Percentiles rank a stretch among this genome's conserved stretches.
phyloP scores from a whole-genome alignment of 2,329 filamentous ascomycete species.

The Aspergillus candidus region DNA sequence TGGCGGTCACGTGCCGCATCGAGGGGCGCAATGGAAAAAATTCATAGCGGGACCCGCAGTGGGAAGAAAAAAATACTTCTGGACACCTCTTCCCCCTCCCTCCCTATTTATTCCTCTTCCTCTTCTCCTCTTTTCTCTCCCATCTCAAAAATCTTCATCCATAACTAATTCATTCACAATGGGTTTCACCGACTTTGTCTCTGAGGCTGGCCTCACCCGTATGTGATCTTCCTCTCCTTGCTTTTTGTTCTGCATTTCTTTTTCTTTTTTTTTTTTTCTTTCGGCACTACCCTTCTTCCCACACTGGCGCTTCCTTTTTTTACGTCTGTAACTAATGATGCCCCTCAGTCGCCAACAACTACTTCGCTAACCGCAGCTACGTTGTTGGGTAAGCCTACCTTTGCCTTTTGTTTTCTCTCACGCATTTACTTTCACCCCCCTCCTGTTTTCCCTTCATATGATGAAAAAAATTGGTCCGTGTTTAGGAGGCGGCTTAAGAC shows the following conservation, averaged over 20 bases:
- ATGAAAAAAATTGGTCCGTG: conserved; percentile 92
- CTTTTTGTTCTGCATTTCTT: too few species aligned
- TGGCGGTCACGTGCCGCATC: conserved; percentile 27
- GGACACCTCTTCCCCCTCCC: conserved; percentile 22
- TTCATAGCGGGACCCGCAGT: conserved; percentile 13
- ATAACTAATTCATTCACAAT: conserved; percentile 39
- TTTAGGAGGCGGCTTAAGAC: conserved; percentile 94
- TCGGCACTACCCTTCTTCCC: conserved; percentile 13
- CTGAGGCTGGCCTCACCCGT: conserved; percentile 57
- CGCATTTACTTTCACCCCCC: conserved; percentile 14
- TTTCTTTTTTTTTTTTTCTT: conserved; percentile 12
- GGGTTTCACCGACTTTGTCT: conserved; percentile 62
- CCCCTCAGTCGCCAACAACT: conserved; percentile 40
- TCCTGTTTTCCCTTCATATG: conserved; percentile 38
- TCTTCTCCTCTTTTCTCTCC: conserved; percentile 15
- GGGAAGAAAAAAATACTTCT: conserved; percentile 26
- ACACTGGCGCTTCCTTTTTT: conserved; percentile 8
- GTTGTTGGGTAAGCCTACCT: conserved; percentile 64
- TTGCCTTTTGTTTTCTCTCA: conserved; percentile 21
- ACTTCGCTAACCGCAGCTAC: conserved; percentile 62
- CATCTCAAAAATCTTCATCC: conserved; percentile 16
- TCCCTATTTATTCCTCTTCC: conserved; percentile 18
- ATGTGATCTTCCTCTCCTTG: conserved; percentile 26
- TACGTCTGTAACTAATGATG: conserved; percentile 25
- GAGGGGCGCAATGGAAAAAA: conserved; percentile 21